A percentile compares a stretch with the other conserved stretches of the same genome.
phyloP scores from a whole-genome alignment of 148 eudicot genomes.

The Vaccinium myrtillus region DNA sequence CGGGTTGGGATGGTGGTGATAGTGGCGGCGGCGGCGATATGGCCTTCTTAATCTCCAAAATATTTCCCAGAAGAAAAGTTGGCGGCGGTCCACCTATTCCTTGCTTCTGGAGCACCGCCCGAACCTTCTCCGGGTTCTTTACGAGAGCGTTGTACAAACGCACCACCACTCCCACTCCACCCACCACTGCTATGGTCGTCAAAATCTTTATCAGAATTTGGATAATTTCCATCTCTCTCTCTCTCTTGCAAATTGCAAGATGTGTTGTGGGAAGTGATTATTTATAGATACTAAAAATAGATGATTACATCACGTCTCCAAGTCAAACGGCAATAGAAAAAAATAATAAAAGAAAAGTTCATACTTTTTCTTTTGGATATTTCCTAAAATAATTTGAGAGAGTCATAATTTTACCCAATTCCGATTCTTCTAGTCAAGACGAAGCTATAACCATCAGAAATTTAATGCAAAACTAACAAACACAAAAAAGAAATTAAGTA shows the following conservation, averaged over 20 bases:
- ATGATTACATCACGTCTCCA: too few species aligned
- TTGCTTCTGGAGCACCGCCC: conserved; percentile 1
- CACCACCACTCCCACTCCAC: neutral
- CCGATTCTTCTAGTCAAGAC: too few species aligned
- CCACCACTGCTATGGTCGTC: neutral
- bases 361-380: too few species aligned
- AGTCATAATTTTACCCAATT: too few species aligned
- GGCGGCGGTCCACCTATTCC: conserved; percentile 8
- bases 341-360: too few species aligned
- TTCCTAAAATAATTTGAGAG: too few species aligned
- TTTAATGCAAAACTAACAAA: too few species aligned
- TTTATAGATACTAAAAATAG: too few species aligned
- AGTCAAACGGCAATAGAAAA: too few species aligned
- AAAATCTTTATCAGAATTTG: neutral
- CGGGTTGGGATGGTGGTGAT: neutral
- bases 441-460: too few species aligned
- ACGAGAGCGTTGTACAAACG: conserved; percentile 10
- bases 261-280: too few species aligned
- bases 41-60: neutral
- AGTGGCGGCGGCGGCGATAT: neutral
- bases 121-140: conserved; percentile 1
- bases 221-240: neutral
- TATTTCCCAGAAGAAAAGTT: neutral
- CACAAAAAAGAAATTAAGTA: too few species aligned
- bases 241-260: neutral